Evolutionary conservation across 139 green algal species (phyloP), one percentile per base, ranked within the genome.

Genomic region (Micractinium conductrix): DNA sequence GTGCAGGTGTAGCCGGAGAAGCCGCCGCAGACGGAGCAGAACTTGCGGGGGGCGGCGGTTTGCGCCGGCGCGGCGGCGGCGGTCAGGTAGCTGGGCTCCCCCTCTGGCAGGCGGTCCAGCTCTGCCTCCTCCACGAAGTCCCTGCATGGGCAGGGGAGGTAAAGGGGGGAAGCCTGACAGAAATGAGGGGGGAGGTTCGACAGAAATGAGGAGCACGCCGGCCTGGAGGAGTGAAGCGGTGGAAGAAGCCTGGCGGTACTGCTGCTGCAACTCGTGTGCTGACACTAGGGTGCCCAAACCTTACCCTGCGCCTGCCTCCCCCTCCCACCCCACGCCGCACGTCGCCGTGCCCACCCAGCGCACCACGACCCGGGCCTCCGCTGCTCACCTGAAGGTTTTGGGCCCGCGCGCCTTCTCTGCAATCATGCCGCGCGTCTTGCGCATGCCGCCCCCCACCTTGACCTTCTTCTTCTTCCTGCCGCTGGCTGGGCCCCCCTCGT

Each of bases 1-100:
- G 87, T 85, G 90, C 95, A 98, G 0, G 88, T 96, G 92, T 98
- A 98, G 30, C 83, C 89, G 69, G 74, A 82, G 5, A 81, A 21
- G 79, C 80, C 83, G 40, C 80, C 84, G 74, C 88, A 92, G 33
- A 92, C 83, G 48, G 86, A 90, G 87, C 94, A 97, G 79, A 95
- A 96, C 73, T 96, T 92, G 48, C 93, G 87, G 0, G 92, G 24
- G 19, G 89, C 81, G 24, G 62, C 65, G 4, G 71, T 81, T 17
- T 37, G 87, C 2, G 92, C 85, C 8, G 94, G 91, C 2, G 87
- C 84, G 3, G 89, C 90, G 17, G 89, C 85, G 0, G 93, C 91
- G 3, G 87, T 95, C 16, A 97, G 83, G 82, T 97, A 97, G 71
- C 43, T 93, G 28, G 93, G 90, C 53, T 78, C 80, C 12, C 69